Percentiles rank a stretch among this genome's conserved stretches.
Evolutionary conservation across 768 basidiomycete species (phyloP).

Genomic region (Leccinellum rugosiceps): DNA sequence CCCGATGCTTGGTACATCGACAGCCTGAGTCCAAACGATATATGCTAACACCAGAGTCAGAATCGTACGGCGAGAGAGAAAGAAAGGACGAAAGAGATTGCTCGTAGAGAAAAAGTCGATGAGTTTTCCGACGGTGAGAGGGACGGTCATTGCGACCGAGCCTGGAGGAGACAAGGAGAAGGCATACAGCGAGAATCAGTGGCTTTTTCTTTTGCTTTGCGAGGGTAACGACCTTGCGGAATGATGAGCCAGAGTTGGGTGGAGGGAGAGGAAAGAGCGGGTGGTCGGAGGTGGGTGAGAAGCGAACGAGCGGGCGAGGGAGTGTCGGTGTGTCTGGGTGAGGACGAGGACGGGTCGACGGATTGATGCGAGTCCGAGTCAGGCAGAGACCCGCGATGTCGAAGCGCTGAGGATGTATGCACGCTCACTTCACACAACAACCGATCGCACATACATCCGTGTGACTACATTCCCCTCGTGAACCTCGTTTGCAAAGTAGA

Average conservation of each 20-base stretch:
- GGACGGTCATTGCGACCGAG: slow-evolving; percentile 87
- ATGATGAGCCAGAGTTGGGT: slow-evolving; percentile 52
- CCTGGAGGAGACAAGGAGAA: slow-evolving; percentile 88
- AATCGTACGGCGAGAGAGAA: neutral
- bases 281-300: slow-evolving; percentile 1
- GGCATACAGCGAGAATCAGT: slow-evolving; percentile 68
- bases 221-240: slow-evolving; percentile 71
- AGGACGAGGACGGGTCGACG: neutral
- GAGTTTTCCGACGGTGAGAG: slow-evolving; percentile 88
- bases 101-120: slow-evolving; percentile 88
- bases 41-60: slow-evolving; percentile 43
- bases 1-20: slow-evolving; percentile 78
- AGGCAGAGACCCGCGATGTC: neutral
- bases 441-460: neutral
- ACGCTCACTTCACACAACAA: neutral
- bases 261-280: slow-evolving; percentile 24
- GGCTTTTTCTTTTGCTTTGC: slow-evolving; percentile 82
- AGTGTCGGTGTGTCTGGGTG: neutral
- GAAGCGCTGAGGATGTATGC: neutral
- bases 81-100: slow-evolving; percentile 48
- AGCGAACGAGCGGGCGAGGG: slow-evolving; percentile 9
- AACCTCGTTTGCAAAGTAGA: neutral
- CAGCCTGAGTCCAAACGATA: slow-evolving; percentile 79
- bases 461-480: neutral
- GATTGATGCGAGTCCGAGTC: neutral